Evolutionary conservation across 257 asterid genomes (phyloP), one percentile per base, ranked within the genome.

Genomic region (Rhazya stricta): DNA sequence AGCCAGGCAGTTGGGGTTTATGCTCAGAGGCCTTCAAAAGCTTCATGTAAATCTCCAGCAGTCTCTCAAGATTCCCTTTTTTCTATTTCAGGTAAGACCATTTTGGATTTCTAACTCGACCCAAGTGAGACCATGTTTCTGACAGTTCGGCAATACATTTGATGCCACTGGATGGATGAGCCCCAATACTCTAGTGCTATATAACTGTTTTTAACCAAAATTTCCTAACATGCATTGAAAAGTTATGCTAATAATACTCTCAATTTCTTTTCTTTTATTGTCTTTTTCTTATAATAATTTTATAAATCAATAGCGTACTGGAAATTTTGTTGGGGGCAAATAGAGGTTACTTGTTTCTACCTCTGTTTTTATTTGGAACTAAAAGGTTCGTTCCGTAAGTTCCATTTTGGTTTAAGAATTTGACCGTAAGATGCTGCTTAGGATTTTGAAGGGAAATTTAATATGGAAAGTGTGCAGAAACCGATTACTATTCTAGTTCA

Each of bases 1-100:
- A 85, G 97, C 98, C 53, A 86, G 98, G n/a, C 99, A 95, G 5
- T 78, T 84, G 19, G 98, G 99, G 82, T 92, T 95, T 84, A 95
- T 92, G 99, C 91, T 95, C 25, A 79, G 98, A 82, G 99, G 97
- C 54, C 91, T 95, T 16, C 81, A 89, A 66, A 82, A 84, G 71
- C 85, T 95, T 83, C 85, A 77, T 29, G 74, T 73, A 0, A 74
- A 85, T 80, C 88, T 92, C 54, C 89, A 78, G 42, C 78, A 84
- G 23, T 56, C 79, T 75, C 81, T 89, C 12, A 67, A 78, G 10
- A 76, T 95, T 65, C 99, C 96, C 0, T 92, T 95, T 80, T 90
- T 87, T 83, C 81, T 95, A 75, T 95, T 95, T 79, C 94, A 88
- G 96, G 99, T 57, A 56, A 80, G 75, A 48, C 8, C 18, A 51